Base-by-base conservation (phyloP, 768 basidiomycete species). In the Phlegmacium glaucopus region DNA sequence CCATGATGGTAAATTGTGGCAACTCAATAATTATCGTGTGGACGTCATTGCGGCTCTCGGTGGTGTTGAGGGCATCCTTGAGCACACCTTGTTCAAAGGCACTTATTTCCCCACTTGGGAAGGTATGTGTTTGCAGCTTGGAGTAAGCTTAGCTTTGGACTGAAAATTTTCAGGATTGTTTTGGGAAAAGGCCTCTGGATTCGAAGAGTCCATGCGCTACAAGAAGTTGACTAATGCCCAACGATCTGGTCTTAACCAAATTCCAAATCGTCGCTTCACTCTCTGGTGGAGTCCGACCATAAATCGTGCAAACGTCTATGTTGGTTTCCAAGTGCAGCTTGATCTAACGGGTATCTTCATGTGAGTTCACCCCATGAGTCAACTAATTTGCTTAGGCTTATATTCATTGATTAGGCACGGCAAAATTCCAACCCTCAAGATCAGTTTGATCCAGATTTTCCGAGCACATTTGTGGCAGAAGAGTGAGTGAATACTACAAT, bases 401-500 rank as follows among this genome's bases (percentile, higher is more conserved):
- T 35, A 53, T 18, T 54, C 29, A 15, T 39, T 25, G 43, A 28
- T 27, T 54, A 87, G 88, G 87, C 94, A 96, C 69, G 95, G 95
- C 59, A 97, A 99, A 74, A 95, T 97, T 53, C 94, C 94, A 10
- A 96, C 94, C 2, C 72, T 97, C 55, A 97, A 98, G 75, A 99
- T 99, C 72, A 94, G 90, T 69, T 83, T 98, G 72, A 99, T 99
- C 58, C 96, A 98, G 62, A 96, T 99, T 60, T 98, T 99, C 91
- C 90, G 96, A 75, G 96, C 96, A 35, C 96, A 99, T 68, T 81
- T 99, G 72, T 98, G 96, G 96, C 96, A 99, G 72, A 97, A 99
- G 75, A 97, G 94, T 85, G 65, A 67, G 87, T 82, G 54, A 47
- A 51, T 16, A 55, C 61, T 57, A 59, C 60, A 61, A 60, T 52